These are phyloP conservation scores for Obba rivulosa DNA, from an alignment of 768 basidiomycete species.

Conservation along the genomic window DNA sequence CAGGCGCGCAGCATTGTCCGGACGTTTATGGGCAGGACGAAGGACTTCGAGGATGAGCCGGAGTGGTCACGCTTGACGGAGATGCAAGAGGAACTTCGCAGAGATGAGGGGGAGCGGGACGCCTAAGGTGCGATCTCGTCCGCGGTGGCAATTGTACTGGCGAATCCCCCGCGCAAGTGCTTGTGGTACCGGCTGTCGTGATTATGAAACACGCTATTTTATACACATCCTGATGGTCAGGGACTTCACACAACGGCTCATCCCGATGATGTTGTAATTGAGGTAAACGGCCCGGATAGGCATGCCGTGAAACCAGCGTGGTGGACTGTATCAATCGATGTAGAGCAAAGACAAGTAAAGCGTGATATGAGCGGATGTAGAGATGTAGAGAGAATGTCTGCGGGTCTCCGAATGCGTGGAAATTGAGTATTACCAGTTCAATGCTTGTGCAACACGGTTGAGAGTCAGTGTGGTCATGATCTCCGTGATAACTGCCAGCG, in stretches of 20 bases:
- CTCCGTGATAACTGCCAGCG: constrained; percentile 65
- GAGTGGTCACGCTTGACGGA: constrained; percentile 71
- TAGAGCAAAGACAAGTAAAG: not conserved
- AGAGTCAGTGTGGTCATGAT: constrained; percentile 70
- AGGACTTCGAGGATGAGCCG: constrained; percentile 81
- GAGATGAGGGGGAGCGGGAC: constrained; percentile 14
- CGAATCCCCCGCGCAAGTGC: too few species aligned
- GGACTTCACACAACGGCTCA: too few species aligned
- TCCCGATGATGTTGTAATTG: too few species aligned
- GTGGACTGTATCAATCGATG: not conserved
- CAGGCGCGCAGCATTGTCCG: constrained; percentile 84
- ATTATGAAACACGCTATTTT: too few species aligned
- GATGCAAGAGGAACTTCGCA: constrained; percentile 51
- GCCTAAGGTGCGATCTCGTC: not conserved
- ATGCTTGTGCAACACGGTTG: constrained; percentile 60
- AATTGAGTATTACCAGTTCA: constrained; percentile 43
- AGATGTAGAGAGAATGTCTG: not conserved
- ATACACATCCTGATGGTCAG: too few species aligned
- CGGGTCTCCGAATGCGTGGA: constrained; percentile 1
- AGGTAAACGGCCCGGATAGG: too few species aligned
- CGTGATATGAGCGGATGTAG: not conserved
- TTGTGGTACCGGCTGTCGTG: too few species aligned
- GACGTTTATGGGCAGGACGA: constrained; percentile 84
- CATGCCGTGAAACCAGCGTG: too few species aligned
- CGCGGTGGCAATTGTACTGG: too few species aligned